phyloP scores from a whole-genome alignment of 2,329 filamentous ascomycete genomes.

The Rachicladosporium sp. region DNA sequence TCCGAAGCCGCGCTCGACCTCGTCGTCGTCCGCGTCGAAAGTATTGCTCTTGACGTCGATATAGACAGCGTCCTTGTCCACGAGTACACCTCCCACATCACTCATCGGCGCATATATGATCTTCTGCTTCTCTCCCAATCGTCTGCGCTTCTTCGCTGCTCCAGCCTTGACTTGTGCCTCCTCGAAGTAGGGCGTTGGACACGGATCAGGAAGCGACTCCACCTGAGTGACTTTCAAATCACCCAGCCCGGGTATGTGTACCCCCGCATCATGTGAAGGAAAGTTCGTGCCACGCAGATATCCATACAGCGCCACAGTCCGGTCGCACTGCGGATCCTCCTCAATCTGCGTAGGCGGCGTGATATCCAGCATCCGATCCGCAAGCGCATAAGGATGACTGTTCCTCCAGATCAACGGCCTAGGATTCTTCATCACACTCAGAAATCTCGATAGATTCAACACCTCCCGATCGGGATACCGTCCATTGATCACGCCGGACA shows the following conservation, averaged over 20 bases:
- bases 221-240: conserved; percentile 75
- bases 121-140: conserved; percentile 93
- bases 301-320: conserved; percentile 80
- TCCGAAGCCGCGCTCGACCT: conserved; percentile 72
- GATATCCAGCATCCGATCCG: conserved; percentile 89
- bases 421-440: conserved; percentile 98
- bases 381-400: conserved; percentile 83
- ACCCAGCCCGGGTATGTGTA: conserved; percentile 86
- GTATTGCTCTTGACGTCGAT: conserved; percentile 61
- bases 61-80: conserved; percentile 95
- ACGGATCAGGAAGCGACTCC: conserved; percentile 83
- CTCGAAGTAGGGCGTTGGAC: conserved; percentile 84
- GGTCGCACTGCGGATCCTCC: conserved; percentile 76
- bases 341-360: conserved; percentile 89
- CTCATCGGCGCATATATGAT: conserved; percentile 95
- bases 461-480: conserved; percentile 93
- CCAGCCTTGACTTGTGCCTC: conserved; percentile 72
- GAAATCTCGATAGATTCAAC: conserved; percentile 85
- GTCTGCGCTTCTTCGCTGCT: conserved; percentile 66
- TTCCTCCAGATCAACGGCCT: conserved; percentile 94
- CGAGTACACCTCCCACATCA: conserved; percentile 86
- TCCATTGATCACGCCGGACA: conserved; percentile 92
- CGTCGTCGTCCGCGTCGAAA: conserved; percentile 53
- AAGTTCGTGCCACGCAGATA: conserved; percentile 95
- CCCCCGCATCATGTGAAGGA: conserved; percentile 66